A percentile compares a stretch with the other conserved stretches of the same genome.
Conservation (phyloP, 2,329 filamentous ascomycete species). For the Talaromyces albobiverticillius region DNA sequence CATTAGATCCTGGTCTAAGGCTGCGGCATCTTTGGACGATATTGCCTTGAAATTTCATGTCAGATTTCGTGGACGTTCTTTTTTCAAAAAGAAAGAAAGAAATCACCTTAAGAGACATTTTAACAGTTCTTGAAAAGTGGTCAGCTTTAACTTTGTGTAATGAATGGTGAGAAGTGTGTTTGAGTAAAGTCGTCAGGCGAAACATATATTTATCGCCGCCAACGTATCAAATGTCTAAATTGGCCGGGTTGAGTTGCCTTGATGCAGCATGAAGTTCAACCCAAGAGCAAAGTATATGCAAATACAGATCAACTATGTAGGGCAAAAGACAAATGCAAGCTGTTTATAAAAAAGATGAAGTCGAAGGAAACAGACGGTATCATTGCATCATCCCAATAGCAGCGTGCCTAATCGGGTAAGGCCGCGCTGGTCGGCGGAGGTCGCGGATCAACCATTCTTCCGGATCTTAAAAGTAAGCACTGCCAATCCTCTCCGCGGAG, state of each 20-base stretch:
- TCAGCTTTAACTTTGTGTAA: conserved; percentile 14
- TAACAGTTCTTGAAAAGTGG: conserved; percentile 29
- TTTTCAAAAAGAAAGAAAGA: background rate
- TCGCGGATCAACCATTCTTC: conserved; percentile 24
- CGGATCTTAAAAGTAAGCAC: conserved; percentile 3
- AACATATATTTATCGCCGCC: conserved; percentile 27
- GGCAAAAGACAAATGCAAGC: too few species aligned
- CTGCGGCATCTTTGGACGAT: conserved; percentile 79
- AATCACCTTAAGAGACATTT: conserved; percentile 41
- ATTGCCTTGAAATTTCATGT: conserved; percentile 62
- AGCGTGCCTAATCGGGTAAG: conserved; percentile 8
- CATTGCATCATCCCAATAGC: conserved; percentile 21
- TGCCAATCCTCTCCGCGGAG: background rate
- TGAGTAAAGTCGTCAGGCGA: conserved; percentile 11
- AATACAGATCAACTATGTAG: too few species aligned
- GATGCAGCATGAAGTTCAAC: background rate
- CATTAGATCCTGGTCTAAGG: conserved; percentile 94
- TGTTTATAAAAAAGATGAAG: conserved; percentile 2
- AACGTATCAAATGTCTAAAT: too few species aligned
- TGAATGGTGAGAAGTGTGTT: conserved; percentile 9
- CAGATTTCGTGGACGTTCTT: background rate
- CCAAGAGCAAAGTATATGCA: background rate
- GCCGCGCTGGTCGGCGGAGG: background rate
- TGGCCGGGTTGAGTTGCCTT: too few species aligned
- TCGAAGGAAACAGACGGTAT: background rate